Percentiles rank a stretch among this genome's conserved stretches.
Conservation (phyloP, 1,139 yeast species). For the Saccharomycopsis hybrid region DNA sequence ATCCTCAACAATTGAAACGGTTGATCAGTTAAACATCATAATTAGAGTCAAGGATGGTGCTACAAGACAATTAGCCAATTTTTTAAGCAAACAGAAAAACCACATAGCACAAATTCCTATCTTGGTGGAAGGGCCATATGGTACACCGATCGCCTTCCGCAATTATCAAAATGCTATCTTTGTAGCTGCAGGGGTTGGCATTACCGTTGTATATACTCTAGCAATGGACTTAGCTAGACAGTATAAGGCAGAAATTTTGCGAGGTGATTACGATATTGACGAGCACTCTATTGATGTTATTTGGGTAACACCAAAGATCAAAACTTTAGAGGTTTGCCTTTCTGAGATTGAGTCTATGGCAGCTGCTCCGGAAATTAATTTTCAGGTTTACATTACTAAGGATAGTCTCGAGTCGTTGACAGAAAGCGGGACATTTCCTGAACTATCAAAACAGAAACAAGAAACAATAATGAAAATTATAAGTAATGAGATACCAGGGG, state of each 20-base stretch:
- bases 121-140: constrained; percentile 37
- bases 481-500: constrained; percentile 4
- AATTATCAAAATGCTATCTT: constrained; percentile 32
- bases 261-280: constrained; percentile 19
- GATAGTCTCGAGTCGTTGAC: not conserved
- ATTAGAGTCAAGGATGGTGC: constrained; percentile 35
- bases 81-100: constrained; percentile 26
- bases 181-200: constrained; percentile 38
- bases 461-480: not conserved
- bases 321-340: constrained; percentile 27
- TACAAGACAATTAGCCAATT: constrained; percentile 30
- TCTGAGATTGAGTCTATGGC: constrained; percentile 27
- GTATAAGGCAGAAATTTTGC: constrained; percentile 25
- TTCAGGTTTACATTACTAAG: constrained; percentile 14
- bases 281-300: constrained; percentile 24
- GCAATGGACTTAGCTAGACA: constrained; percentile 32
- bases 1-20: constrained; percentile 29
- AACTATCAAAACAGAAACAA: not conserved
- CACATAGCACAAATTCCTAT: constrained; percentile 28
- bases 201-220: constrained; percentile 34
- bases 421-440: not conserved
- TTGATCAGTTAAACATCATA: constrained; percentile 31
- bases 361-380: constrained; percentile 2
- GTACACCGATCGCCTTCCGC: constrained; percentile 32
- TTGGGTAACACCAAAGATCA: constrained; percentile 31